phyloP scores from a whole-genome alignment of 805 yeast genomes.

The Maudiozyma barnettii region DNA sequence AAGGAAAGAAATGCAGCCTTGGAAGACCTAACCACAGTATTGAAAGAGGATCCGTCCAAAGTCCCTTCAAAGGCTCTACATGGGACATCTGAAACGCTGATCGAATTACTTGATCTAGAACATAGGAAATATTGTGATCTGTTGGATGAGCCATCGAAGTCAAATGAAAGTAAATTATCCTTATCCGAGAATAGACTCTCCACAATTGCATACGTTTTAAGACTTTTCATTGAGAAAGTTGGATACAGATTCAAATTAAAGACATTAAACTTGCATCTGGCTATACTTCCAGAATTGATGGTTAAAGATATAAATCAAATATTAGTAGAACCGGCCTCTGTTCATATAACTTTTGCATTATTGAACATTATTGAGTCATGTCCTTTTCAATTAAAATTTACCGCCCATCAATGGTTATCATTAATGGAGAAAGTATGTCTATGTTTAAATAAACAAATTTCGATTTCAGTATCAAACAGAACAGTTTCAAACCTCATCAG shows the following conservation, averaged over 20 bases:
- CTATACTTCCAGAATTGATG: conserved; percentile 21
- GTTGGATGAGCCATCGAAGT: conserved; percentile 13
- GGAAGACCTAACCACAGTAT: conserved; percentile 28
- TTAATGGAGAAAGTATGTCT: conserved; percentile 11
- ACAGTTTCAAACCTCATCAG: conserved; percentile 21
- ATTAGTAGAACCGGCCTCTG: conserved; percentile 14
- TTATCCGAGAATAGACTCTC: conserved; percentile 22
- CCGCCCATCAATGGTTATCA: conserved; percentile 19
- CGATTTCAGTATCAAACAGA: conserved; percentile 15
- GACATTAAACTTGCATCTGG: conserved; percentile 15
- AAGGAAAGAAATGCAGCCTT: conserved; percentile 49
- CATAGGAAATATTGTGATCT: conserved; percentile 17
- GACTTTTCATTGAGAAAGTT: conserved; percentile 25
- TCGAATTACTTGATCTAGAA: conserved; percentile 32
- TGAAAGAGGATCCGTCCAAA: conserved; percentile 15
- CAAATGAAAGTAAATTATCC: conserved; percentile 28
- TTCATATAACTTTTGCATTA: conserved; percentile 20
- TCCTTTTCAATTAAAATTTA: conserved; percentile 18
- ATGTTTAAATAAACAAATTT: conserved; percentile 9
- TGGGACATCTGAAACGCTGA: conserved; percentile 20
- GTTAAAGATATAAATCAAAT: conserved; percentile 4
- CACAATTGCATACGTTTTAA: conserved; percentile 18
- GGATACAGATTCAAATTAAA: conserved; percentile 18
- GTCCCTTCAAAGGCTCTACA: conserved; percentile 16
- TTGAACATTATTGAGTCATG: conserved; percentile 13